phyloP scores from a whole-genome alignment of 78 protist genomes.

The Dictyostelium brefeldianum region DNA sequence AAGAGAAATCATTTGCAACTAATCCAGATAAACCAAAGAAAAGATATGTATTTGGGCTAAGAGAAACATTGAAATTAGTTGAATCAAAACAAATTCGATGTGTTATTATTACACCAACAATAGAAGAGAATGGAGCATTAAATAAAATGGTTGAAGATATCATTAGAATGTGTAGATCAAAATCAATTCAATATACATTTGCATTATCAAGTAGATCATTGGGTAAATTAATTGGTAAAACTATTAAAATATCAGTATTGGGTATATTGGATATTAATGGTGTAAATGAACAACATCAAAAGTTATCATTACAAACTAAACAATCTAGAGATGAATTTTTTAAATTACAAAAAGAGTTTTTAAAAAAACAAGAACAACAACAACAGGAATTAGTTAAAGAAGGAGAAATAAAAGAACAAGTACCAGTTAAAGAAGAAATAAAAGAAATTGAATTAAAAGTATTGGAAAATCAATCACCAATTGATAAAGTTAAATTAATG shows the following conservation, averaged over 20 bases:
- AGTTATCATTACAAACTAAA: background rate
- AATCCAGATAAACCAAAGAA: constrained; percentile 32
- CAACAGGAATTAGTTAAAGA: background rate
- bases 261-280: constrained; percentile 35
- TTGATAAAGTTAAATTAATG: background rate
- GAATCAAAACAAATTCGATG: constrained; percentile 4
- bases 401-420: background rate
- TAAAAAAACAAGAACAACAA: constrained; percentile 5
- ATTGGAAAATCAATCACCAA: background rate
- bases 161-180: constrained; percentile 31
- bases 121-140: constrained; percentile 45
- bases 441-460: background rate
- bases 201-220: constrained; percentile 36
- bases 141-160: constrained; percentile 12
- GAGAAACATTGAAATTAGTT: constrained; percentile 31
- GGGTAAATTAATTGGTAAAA: constrained; percentile 33
- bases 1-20: constrained; percentile 29
- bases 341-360: constrained; percentile 8
- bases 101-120: constrained; percentile 62
- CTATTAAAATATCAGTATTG: constrained; percentile 37
- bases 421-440: background rate
- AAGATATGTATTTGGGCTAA: constrained; percentile 53
- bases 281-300: constrained; percentile 17
- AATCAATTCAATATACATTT: constrained; percentile 38
- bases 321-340: background rate